phyloP scores from a whole-genome alignment of 2,329 filamentous ascomycete genomes.

The Pseudogymnoascus sp. region DNA sequence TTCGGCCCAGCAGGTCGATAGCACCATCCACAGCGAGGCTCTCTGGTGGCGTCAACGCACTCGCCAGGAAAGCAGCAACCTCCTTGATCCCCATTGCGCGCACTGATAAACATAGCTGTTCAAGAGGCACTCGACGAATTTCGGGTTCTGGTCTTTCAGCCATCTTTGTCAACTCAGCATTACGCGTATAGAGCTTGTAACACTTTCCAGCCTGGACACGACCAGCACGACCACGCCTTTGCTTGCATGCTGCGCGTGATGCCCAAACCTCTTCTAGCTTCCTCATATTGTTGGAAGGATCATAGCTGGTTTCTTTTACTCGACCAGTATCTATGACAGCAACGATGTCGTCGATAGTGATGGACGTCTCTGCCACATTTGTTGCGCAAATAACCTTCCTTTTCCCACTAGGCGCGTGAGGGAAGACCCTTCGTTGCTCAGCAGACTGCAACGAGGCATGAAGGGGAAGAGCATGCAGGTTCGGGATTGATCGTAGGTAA shows the following conservation, averaged over 20 bases:
- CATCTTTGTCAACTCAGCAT: slow-evolving; percentile 75
- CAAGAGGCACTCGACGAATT: slow-evolving; percentile 82
- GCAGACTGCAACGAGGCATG: slow-evolving; percentile 84
- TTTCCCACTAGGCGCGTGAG: slow-evolving; percentile 63
- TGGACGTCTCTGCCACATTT: slow-evolving; percentile 96
- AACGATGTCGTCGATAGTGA: slow-evolving; percentile 95
- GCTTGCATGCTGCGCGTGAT: slow-evolving; percentile 86
- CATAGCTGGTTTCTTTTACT: slow-evolving; percentile 94
- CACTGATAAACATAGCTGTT: slow-evolving; percentile 89
- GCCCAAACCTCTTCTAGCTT: slow-evolving; percentile 93
- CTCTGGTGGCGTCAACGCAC: slow-evolving; percentile 83
- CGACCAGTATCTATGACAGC: slow-evolving; percentile 91
- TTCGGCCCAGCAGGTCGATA: slow-evolving; percentile 65
- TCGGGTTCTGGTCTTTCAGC: slow-evolving; percentile 82
- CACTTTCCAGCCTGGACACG: slow-evolving; percentile 84
- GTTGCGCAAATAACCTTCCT: slow-evolving; percentile 91
- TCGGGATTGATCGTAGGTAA: slow-evolving; percentile 53
- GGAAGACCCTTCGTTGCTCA: slow-evolving; percentile 84
- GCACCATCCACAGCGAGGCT: slow-evolving; percentile 79
- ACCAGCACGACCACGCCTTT: slow-evolving; percentile 84
- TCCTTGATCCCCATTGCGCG: slow-evolving; percentile 88
- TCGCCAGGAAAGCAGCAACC: slow-evolving; percentile 69
- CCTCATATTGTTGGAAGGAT: slow-evolving; percentile 85
- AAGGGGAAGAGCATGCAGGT: slow-evolving; percentile 72
- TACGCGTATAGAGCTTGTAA: slow-evolving; percentile 89